These are phyloP conservation scores for Kregervanrija delftensis DNA, from an alignment of 805 yeast genomes.

Conservation along the genomic window DNA sequence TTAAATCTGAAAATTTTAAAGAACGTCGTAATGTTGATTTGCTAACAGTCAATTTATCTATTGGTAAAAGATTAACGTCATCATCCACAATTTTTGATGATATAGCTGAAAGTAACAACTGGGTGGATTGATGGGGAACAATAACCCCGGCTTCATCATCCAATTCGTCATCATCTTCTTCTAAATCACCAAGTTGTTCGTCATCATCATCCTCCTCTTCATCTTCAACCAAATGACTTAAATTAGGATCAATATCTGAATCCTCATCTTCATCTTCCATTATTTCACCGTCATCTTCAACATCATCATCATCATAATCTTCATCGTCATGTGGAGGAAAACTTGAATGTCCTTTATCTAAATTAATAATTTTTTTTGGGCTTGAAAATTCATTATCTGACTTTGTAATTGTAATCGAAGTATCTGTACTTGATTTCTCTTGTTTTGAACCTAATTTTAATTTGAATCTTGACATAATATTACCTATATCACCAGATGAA, in stretches of 20 bases:
- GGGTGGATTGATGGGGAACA: neutral
- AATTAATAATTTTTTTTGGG: neutral
- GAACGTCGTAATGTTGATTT: too few relatives aligned
- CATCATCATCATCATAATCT: conserved; percentile 1
- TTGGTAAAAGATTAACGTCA: too few relatives aligned
- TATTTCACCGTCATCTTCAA: conserved; percentile 10
- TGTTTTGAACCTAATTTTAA: conserved; percentile 8
- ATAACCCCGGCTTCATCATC: conserved; percentile 1
- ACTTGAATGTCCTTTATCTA: too few relatives aligned
- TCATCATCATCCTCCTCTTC: conserved; percentile 12
- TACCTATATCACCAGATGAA: conserved; percentile 5
- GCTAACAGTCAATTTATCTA: too few relatives aligned
- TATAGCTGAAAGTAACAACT: neutral
- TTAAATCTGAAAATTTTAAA: too few relatives aligned
- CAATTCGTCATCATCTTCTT: conserved; percentile 1
- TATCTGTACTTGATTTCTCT: neutral
- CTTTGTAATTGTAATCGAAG: neutral
- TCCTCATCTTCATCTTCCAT: conserved; percentile 18
- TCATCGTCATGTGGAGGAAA: neutral
- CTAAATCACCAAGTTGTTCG: neutral
- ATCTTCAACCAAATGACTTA: conserved; percentile 27
- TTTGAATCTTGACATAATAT: conserved; percentile 16
- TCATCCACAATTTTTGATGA: too few relatives aligned
- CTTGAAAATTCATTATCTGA: neutral
- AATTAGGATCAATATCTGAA: conserved; percentile 1